Conservation (phyloP, 2,329 filamentous ascomycete genomes). For the Thielaviopsis ethacetica region DNA sequence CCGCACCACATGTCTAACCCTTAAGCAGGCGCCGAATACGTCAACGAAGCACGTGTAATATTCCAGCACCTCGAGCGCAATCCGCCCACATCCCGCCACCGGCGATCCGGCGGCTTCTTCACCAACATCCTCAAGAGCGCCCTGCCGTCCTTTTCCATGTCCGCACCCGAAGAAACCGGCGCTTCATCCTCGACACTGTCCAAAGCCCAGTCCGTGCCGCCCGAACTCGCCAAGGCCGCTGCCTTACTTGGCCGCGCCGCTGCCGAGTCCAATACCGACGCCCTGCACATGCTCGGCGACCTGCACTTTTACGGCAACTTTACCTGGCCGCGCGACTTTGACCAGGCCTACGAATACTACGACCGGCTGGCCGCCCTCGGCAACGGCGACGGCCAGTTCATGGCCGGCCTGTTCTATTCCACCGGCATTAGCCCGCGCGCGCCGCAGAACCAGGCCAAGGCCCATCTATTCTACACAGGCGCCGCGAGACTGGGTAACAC, state of each 20-base stretch:
- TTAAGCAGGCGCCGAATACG: slow-evolving; percentile 4
- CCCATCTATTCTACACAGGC: slow-evolving; percentile 86
- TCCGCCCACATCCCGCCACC: background rate
- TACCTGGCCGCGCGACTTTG: slow-evolving; percentile 68
- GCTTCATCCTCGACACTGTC: background rate
- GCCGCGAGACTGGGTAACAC: slow-evolving; percentile 72
- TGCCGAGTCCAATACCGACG: slow-evolving; percentile 53
- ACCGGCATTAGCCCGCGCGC: slow-evolving; percentile 76
- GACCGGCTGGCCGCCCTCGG: slow-evolving; percentile 59
- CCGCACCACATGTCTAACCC: background rate
- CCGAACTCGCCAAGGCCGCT: slow-evolving; percentile 26
- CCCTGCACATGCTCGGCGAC: slow-evolving; percentile 76
- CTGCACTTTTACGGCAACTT: slow-evolving; percentile 97
- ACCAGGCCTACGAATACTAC: slow-evolving; percentile 67
- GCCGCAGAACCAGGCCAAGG: slow-evolving; percentile 73
- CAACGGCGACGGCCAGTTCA: slow-evolving; percentile 86
- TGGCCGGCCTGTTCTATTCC: slow-evolving; percentile 90
- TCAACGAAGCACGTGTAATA: slow-evolving; percentile 9
- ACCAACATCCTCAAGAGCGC: background rate
- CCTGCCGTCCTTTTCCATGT: slow-evolving; percentile 9
- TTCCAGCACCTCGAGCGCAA: slow-evolving; percentile 5
- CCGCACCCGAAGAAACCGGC: slow-evolving; percentile 1
- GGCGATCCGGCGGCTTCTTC: slow-evolving; percentile 4
- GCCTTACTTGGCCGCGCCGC: slow-evolving; percentile 36
- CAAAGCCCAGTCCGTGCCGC: background rate